These are phyloP conservation scores for Hyaloscypha variabilis DNA, from an alignment of 495 filamentous ascomycete genomes.

Conservation along the genomic window DNA sequence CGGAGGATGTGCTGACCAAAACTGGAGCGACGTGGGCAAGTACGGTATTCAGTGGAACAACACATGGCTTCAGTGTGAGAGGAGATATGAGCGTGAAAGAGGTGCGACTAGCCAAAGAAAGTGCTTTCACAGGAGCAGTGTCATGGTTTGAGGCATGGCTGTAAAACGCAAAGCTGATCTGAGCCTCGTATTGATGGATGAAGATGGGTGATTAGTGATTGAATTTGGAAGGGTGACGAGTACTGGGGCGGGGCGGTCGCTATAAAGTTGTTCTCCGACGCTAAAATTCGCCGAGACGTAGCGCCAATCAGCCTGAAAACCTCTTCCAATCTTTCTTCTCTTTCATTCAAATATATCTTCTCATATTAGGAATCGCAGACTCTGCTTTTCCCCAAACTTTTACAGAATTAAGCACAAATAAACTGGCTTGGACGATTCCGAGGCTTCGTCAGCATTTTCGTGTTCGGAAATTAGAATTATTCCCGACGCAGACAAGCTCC, in stretches of 20 bases:
- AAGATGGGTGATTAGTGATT: neutral
- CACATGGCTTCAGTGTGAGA: constrained; percentile 18
- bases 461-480: neutral
- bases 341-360: no score
- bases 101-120: constrained; percentile 12
- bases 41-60: constrained; percentile 15
- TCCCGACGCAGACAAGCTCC: no score
- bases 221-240: neutral
- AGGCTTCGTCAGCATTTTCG: neutral
- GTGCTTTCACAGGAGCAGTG: constrained; percentile 14
- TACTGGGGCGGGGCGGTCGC: neutral
- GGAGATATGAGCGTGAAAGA: constrained; percentile 14
- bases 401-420: no score
- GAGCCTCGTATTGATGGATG: neutral
- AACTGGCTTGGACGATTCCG: no score
- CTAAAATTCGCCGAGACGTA: neutral
- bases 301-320: neutral
- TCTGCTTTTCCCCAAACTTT: neutral
- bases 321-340: neutral
- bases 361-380: no score
- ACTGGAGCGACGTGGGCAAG: constrained; percentile 16
- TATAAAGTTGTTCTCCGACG: neutral
- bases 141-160: constrained; percentile 14
- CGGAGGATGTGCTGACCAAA: constrained; percentile 14
- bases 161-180: neutral